These are phyloP conservation scores for Ceriops zippeliana DNA, from an alignment of 345 rosid species.

Conservation along the genomic window DNA sequence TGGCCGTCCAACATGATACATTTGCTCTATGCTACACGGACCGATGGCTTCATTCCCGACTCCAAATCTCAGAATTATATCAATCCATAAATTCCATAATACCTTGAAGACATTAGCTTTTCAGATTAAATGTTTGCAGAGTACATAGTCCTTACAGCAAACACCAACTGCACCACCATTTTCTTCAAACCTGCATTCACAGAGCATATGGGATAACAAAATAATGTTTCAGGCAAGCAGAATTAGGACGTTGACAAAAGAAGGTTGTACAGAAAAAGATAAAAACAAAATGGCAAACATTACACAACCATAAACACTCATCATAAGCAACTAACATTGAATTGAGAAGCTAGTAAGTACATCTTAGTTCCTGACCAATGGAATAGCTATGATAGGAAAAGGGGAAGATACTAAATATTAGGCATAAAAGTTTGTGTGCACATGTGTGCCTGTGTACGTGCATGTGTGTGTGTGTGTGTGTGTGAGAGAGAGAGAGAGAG, in stretches of 20 bases:
- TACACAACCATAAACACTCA: background rate
- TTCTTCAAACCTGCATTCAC: conserved; percentile 26
- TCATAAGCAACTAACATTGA: background rate
- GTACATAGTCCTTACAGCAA: conserved; percentile 21
- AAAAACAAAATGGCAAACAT: too few species aligned
- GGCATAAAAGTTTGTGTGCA: too few species aligned
- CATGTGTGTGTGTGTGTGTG: too few species aligned
- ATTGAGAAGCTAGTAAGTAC: background rate
- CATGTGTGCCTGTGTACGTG: too few species aligned
- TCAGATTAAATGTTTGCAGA: conserved; percentile 21
- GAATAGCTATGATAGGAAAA: too few species aligned
- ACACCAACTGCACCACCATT: conserved; percentile 16
- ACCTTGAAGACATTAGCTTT: conserved; percentile 13
- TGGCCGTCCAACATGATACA: conserved; percentile 29
- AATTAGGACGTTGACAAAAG: background rate
- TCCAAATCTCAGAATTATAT: conserved; percentile 24
- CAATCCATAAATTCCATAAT: conserved; percentile 28
- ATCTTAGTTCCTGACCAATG: too few species aligned
- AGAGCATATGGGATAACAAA: background rate
- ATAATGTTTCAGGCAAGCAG: background rate
- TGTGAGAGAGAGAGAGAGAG: too few species aligned
- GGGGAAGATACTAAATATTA: too few species aligned
- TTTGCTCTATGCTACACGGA: conserved; percentile 45
- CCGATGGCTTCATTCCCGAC: conserved; percentile 58
- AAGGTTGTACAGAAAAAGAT: background rate